Evolutionary conservation across 2,329 filamentous ascomycete genomes (phyloP).

Genomic region (Calcarisporium arbuscula): DNA sequence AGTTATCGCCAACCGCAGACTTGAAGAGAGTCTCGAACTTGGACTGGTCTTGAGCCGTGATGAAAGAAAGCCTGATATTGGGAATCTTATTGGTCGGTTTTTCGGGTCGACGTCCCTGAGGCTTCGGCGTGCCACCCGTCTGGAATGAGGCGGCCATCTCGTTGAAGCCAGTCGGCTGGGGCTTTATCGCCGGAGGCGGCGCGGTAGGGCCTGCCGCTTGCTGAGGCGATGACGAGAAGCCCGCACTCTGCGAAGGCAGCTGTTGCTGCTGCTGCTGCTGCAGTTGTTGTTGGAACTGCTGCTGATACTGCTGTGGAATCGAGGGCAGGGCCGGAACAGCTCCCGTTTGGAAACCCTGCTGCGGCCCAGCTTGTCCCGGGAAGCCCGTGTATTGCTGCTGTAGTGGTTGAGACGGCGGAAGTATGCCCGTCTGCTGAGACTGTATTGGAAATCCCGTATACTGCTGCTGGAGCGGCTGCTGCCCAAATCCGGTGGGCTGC

Average conservation of each 20-base stretch:
- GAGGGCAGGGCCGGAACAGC: slow-evolving; percentile 53
- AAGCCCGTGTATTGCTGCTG: slow-evolving; percentile 67
- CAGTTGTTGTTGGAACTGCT: slow-evolving; percentile 50
- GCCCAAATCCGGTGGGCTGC: slow-evolving; percentile 55
- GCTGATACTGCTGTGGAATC: slow-evolving; percentile 54
- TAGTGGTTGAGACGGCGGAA: slow-evolving; percentile 50
- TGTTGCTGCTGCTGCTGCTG: slow-evolving; percentile 38
- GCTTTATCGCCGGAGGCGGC: slow-evolving; percentile 55
- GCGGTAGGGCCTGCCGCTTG: slow-evolving; percentile 42
- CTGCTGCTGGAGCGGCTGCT: slow-evolving; percentile 49
- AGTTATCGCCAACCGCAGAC: slow-evolving; percentile 78
- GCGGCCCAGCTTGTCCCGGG: slow-evolving; percentile 41
- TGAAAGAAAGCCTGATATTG: slow-evolving; percentile 90
- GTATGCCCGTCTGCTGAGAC: slow-evolving; percentile 38
- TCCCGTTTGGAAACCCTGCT: slow-evolving; percentile 52
- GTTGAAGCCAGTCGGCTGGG: slow-evolving; percentile 59
- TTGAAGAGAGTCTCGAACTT: slow-evolving; percentile 98
- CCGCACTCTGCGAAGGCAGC: slow-evolving; percentile 35
- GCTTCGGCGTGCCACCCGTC: slow-evolving; percentile 37
- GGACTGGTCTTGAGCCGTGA: slow-evolving; percentile 87
- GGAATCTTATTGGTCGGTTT: slow-evolving; percentile 72
- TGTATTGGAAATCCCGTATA: slow-evolving; percentile 56
- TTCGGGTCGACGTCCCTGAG: slow-evolving; percentile 38
- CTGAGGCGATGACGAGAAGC: slow-evolving; percentile 43
- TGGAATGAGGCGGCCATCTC: slow-evolving; percentile 64